A percentile compares a stretch with the other conserved stretches of the same genome.
Evolutionary conservation across 805 yeast species (phyloP).

Genomic region (Yarrowia yakushimensis): DNA sequence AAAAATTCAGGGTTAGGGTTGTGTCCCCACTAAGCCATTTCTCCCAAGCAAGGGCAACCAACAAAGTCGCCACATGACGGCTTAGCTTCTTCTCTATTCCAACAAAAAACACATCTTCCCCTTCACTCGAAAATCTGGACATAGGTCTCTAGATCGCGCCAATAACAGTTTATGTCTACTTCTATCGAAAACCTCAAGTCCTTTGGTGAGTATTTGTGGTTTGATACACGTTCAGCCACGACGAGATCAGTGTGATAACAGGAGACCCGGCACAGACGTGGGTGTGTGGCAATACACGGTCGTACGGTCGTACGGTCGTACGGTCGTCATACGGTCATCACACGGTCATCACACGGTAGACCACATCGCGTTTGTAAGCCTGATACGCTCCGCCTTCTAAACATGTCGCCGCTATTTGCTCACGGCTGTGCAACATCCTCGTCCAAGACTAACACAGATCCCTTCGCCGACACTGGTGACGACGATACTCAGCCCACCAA

Average conservation of each 20-base stretch:
- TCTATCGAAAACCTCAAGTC: conserved; percentile 72
- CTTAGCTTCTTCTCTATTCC: neutral
- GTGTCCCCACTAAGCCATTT: neutral
- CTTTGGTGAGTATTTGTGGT: conserved; percentile 38
- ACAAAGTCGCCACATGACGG: conserved; percentile 18
- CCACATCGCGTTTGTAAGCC: too few species aligned
- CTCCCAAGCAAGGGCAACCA: conserved; percentile 11
- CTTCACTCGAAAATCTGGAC: conserved; percentile 1
- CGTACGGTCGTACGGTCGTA: too few species aligned
- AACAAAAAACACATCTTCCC: neutral
- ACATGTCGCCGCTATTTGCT: too few species aligned
- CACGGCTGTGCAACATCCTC: conserved; percentile 3
- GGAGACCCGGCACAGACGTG: too few species aligned
- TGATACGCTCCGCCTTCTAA: too few species aligned
- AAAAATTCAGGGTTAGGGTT: conserved; percentile 13
- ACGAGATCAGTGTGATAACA: neutral
- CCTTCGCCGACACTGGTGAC: conserved; percentile 99
- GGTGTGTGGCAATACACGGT: too few species aligned
- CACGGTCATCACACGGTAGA: too few species aligned
- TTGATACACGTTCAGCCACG: too few species aligned
- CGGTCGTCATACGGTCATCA: too few species aligned
- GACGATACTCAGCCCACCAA: conserved; percentile 94
- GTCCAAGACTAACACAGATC: conserved; percentile 62
- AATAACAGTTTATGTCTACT: conserved; percentile 47
- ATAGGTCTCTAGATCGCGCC: conserved; percentile 1